Conservation (phyloP, 768 basidiomycete genomes). For the Mrakia hoshinonis region DNA sequence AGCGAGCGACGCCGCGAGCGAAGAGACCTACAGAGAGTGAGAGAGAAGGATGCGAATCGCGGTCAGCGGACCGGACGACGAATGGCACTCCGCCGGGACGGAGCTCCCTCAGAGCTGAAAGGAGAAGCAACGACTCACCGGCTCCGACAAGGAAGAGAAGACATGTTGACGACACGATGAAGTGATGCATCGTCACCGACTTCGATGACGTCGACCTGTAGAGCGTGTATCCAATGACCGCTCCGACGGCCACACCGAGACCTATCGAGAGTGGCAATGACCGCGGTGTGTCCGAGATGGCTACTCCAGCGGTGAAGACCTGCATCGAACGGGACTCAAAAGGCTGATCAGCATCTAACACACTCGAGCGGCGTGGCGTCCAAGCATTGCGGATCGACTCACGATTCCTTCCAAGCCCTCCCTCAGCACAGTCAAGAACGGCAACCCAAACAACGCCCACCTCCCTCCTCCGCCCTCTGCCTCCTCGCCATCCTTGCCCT, state of each 20-base stretch:
- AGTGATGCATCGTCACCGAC: constrained; percentile 24
- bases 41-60: background rate
- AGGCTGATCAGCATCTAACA: too few species aligned
- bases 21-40: constrained; percentile 22
- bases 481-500: background rate
- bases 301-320: constrained; percentile 24
- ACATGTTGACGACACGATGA: constrained; percentile 22
- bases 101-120: background rate
- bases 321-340: too few species aligned
- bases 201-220: constrained; percentile 24
- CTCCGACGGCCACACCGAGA: constrained; percentile 15
- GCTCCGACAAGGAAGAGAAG: constrained; percentile 28
- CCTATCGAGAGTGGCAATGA: constrained; percentile 24
- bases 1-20: constrained; percentile 18
- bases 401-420: constrained; percentile 29
- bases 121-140: constrained; percentile 5
- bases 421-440: constrained; percentile 26
- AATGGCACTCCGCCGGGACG: background rate
- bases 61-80: background rate
- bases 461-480: constrained; percentile 2
- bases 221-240: constrained; percentile 13
- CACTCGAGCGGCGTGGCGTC: too few species aligned
- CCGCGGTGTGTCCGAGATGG: constrained; percentile 13
- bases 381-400: too few species aligned
- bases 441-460: constrained; percentile 24